Evolutionary conservation across 2,329 filamentous ascomycete species (phyloP).

Genomic region (Cladosporium sp.): DNA sequence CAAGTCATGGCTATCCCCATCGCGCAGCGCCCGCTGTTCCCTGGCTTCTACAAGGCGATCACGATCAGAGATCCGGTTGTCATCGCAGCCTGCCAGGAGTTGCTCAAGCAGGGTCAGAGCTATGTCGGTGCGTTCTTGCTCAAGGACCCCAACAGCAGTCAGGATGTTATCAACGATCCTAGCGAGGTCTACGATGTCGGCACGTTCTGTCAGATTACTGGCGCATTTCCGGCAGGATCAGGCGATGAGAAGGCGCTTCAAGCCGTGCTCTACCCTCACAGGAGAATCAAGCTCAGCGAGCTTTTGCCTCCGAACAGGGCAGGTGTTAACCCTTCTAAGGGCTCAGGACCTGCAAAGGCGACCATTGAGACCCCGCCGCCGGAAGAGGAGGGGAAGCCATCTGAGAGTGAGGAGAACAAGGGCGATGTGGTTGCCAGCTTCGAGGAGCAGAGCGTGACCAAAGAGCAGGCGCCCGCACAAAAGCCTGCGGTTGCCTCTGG

Average conservation of each 20-base stretch:
- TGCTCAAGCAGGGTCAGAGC: conserved; percentile 93
- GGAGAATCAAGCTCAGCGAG: conserved; percentile 82
- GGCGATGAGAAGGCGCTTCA: conserved; percentile 76
- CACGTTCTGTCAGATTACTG: conserved; percentile 96
- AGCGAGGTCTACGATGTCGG: conserved; percentile 94
- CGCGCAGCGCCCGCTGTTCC: conserved; percentile 85
- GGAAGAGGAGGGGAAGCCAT: conserved; percentile 35
- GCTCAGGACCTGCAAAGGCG: conserved; percentile 49
- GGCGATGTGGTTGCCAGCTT: conserved; percentile 97
- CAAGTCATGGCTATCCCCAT: conserved; percentile 98
- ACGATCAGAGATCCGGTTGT: conserved; percentile 93
- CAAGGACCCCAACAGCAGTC: conserved; percentile 91
- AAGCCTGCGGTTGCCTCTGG: conserved; percentile 54
- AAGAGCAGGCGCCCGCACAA: conserved; percentile 21
- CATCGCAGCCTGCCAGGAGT: conserved; percentile 85
- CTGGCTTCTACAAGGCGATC: conserved; percentile 97
- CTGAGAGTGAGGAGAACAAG: conserved; percentile 59
- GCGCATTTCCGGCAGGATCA: conserved; percentile 76
- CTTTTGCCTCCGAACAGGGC: conserved; percentile 62
- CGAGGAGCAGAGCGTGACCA: conserved; percentile 68
- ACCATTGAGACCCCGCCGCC: conserved; percentile 21
- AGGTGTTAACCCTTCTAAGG: conserved; percentile 44
- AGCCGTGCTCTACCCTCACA: conserved; percentile 91
- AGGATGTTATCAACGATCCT: conserved; percentile 82
- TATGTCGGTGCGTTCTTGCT: conserved; percentile 96